A percentile compares a stretch with the other conserved stretches of the same genome.
Conservation (phyloP, 768 basidiomycete genomes). For the Agaricus blazei region DNA sequence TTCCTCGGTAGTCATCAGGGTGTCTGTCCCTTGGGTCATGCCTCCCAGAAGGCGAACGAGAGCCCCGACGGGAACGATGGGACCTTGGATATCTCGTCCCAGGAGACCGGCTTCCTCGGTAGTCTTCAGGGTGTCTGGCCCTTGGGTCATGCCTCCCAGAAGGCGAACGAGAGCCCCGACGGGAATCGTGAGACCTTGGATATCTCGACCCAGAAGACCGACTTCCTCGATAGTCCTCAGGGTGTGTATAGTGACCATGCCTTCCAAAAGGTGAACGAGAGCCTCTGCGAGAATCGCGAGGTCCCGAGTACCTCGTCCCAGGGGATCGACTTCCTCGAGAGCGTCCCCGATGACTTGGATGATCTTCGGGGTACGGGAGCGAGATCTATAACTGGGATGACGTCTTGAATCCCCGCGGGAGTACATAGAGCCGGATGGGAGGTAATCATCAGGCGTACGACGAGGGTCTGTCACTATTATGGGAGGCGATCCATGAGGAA, state of each 20-base stretch:
- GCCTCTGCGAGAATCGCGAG: conserved; percentile 5
- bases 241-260: not conserved
- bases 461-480: not conserved
- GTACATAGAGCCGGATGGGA: not conserved
- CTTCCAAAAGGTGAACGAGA: conserved; percentile 14
- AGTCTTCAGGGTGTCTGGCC: no score
- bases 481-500: conserved; percentile 3
- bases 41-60: conserved; percentile 13
- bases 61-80: conserved; percentile 8
- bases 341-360: not conserved
- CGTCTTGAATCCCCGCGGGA: not conserved
- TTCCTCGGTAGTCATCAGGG: no score
- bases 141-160: not conserved
- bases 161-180: conserved; percentile 16
- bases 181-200: not conserved
- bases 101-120: no score
- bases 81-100: no score
- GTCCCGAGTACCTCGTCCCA: not conserved
- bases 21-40: not conserved
- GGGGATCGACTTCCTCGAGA: not conserved
- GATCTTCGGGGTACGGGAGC: conserved; percentile 3
- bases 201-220: no score
- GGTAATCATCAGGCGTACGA: not conserved
- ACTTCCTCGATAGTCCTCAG: no score
- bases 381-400: conserved; percentile 1